phyloP scores from a whole-genome alignment of 1,139 yeast species.

The Yamadazyma dushanensis region DNA sequence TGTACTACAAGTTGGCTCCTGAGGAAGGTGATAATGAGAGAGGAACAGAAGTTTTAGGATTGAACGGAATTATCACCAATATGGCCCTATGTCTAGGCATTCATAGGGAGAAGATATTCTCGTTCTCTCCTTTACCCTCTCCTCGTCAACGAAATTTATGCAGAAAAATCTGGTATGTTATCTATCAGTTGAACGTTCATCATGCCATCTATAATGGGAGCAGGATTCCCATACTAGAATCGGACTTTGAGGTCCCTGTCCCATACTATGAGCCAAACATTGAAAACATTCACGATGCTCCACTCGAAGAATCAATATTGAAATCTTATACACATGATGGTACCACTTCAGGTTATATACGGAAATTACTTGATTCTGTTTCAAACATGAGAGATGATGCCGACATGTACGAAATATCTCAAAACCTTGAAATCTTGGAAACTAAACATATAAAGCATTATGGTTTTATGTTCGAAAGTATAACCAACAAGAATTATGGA shows the following conservation, averaged over 20 bases:
- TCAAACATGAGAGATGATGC: constrained; percentile 23
- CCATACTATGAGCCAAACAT: constrained; percentile 13
- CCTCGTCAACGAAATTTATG: constrained; percentile 29
- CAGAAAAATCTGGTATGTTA: constrained; percentile 37
- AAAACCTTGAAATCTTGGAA: constrained; percentile 29
- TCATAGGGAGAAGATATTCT: constrained; percentile 43
- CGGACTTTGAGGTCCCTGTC: constrained; percentile 18
- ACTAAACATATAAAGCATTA: constrained; percentile 6
- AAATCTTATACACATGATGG: constrained; percentile 3
- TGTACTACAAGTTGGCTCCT: constrained; percentile 44
- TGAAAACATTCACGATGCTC: constrained; percentile 23
- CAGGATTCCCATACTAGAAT: constrained; percentile 16
- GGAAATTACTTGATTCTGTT: constrained; percentile 3
- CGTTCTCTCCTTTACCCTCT: constrained; percentile 20
- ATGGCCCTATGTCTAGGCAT: constrained; percentile 48
- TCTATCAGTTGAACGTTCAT: constrained; percentile 19
- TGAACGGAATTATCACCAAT: constrained; percentile 37
- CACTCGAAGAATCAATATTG: constrained; percentile 22
- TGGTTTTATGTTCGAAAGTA: constrained; percentile 1
- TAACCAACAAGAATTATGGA: constrained; percentile 2
- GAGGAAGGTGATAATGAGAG: constrained; percentile 51
- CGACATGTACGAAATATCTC: constrained; percentile 23
- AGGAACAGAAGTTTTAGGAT: constrained; percentile 47
- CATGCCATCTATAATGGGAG: constrained; percentile 24
- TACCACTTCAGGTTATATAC: neutral